Evolutionary conservation across 2,329 filamentous ascomycete genomes (phyloP).

Genomic region (Colletotrichum endophyticum): DNA sequence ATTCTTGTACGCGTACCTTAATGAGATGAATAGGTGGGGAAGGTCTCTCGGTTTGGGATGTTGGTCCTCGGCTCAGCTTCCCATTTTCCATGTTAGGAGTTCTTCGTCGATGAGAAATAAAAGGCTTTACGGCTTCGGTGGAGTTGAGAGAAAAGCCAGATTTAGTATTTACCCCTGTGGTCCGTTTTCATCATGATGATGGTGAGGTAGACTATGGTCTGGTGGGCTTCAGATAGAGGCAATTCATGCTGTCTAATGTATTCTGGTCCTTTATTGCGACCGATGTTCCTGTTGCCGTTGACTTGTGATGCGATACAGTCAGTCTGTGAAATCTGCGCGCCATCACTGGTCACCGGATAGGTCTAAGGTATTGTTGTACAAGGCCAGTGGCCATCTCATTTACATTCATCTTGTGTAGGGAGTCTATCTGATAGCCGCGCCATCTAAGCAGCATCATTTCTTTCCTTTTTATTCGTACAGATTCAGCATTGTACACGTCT

Average conservation of each 20-base stretch:
- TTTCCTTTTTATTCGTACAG: not conserved
- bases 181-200: not conserved
- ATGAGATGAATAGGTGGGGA: conserved; percentile 17
- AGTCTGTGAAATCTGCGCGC: not conserved
- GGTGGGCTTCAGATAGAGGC: not conserved
- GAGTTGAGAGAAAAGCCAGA: conserved; percentile 1
- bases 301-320: not conserved
- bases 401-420: not conserved
- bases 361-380: not conserved
- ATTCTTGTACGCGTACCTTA: conserved; percentile 25
- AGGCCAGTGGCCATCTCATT: not conserved
- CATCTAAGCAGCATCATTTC: not conserved
- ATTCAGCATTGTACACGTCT: conserved; percentile 8
- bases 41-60: not conserved
- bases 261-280: not conserved
- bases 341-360: not conserved
- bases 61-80: not conserved
- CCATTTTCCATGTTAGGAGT: conserved; percentile 11
- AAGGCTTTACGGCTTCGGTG: conserved; percentile 1
- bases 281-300: not conserved
- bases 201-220: not conserved
- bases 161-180: not conserved
- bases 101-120: conserved; percentile 15
- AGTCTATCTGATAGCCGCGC: not conserved
- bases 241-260: not conserved